Evolutionary conservation across 2,329 filamentous ascomycete species (phyloP), one percentile per base, ranked within the genome.

Genomic region (Paraphaeosphaeria minitans): DNA sequence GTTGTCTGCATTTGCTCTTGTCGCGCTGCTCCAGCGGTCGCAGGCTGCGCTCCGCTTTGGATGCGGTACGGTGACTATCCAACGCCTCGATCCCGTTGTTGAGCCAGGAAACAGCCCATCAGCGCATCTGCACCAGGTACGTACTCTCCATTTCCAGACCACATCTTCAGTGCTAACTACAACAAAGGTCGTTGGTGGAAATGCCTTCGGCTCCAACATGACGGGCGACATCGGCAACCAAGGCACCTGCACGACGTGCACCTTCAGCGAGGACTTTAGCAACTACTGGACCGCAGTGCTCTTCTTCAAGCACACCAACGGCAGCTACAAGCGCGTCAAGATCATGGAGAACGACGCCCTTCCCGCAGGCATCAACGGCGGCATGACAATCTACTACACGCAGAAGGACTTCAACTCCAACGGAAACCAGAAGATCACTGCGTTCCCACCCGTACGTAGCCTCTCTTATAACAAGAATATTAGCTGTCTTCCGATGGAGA

Each of bases 401-500:
- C 62, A 64, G 59, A 53, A 66, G 35, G 69, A 69, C 47, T 76
- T 78, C 62, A 68, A 62, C 59, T 70, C 68, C 16, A 63, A 63
- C 49, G 57, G 56, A 8, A 58, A 63, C 12, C 41, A 57, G 46
- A 53, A 60, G 19, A 59, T 66, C 37, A 63, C 58, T n/a, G 53
- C 64, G 14, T 59, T 66, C 58, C 55, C 55, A 29, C 60, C 58
- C 4, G 63, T 64, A 59, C 55, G 56, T 52, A 8, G 14, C 37
- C 21, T 4, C 19, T 45, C 10, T 13, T 8, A 7, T n/a, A 7
- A 41, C 7, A 13, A 22, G 16, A 41, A 24, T 31, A 8, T 21
- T 2, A 4, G 39, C 24, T 14, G 7, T 14, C 14, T n/a, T 37
- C 39, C 2, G 19, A 43, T 43, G 41, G 21, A 22, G 6, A n/a